Evolutionary conservation across 352 stramenopile species (phyloP), one percentile per base, ranked within the genome.

Genomic region (Globisporangium splendens): DNA sequence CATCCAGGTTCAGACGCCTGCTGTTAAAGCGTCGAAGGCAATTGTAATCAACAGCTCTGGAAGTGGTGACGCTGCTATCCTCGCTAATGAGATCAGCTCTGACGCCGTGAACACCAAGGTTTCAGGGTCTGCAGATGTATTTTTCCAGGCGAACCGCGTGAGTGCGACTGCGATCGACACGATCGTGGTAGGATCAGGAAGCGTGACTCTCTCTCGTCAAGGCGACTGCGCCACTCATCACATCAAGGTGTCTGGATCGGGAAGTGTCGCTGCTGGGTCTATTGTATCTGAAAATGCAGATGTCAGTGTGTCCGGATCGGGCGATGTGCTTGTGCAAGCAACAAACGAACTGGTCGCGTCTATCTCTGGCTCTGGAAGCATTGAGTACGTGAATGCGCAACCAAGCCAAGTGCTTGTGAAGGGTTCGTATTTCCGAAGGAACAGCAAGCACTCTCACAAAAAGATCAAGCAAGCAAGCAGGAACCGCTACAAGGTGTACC

Each of bases 231-330:
- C 74, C 14, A 75, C 80, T 44, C 61, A 87, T 59, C 71, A 66
- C 17, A 46, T 89, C 50, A 71, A 66, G 56, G 28, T 88, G 43
- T 68, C 75, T 8, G 77, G 77, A 8, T 66, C 73, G n/a, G 79
- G 76, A 1, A 54, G 58, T 21, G 59, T 83, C 42, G 67, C 68
- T 17, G 22, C 73, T 0, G 76, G 60, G 11, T 79, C 75, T 0
- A 71, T 81, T 42, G 66, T 66, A n/a, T 77, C 66, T 31, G 69
- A 72, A 6, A 60, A 67, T 46, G 62, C 67, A 3, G 63, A 74
- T 20, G 60, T 83, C 13, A 69, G 33, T 17, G 65, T 86, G 13
- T 38, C 73, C 11, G 76, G 76, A 44, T 66, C 53, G 39, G 76
- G 76, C 22, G 50, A 73, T 55, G 68, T 62, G 1, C 52, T 79